Conservation (phyloP, 1,284 basidiomycete species). For the Sporisorium exsertum region DNA sequence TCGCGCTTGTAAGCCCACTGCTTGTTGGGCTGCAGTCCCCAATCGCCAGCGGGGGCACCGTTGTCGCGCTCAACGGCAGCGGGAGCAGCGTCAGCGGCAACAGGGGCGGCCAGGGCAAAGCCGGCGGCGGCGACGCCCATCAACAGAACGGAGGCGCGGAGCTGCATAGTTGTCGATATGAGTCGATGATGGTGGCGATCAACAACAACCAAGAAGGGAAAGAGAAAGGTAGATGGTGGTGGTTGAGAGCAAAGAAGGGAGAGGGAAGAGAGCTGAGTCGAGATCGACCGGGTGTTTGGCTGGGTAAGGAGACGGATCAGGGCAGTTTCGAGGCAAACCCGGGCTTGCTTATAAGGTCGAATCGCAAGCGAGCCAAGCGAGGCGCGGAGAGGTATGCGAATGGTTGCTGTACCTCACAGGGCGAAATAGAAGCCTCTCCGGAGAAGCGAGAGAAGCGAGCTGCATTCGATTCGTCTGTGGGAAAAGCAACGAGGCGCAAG, state of each 20-base stretch:
- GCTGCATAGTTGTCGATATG: slow-evolving; percentile 26
- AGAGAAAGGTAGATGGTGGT: slow-evolving; percentile 6
- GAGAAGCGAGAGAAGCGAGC: slow-evolving; percentile 44
- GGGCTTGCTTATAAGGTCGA: slow-evolving; percentile 4
- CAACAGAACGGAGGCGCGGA: slow-evolving; percentile 37
- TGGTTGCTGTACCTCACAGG: slow-evolving; percentile 22
- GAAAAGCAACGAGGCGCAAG: neutral
- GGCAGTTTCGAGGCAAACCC: neutral
- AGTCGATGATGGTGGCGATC: neutral
- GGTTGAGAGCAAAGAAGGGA: slow-evolving; percentile 10
- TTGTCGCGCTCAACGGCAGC: slow-evolving; percentile 39
- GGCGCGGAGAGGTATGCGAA: neutral
- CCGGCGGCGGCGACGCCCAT: slow-evolving; percentile 38
- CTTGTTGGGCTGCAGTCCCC: slow-evolving; percentile 14
- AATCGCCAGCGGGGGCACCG: slow-evolving; percentile 30
- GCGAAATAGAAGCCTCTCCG: slow-evolving; percentile 17
- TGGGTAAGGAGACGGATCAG: slow-evolving; percentile 1
- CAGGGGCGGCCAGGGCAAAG: slow-evolving; percentile 37
- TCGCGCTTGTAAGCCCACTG: slow-evolving; percentile 31
- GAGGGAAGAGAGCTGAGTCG: neutral
- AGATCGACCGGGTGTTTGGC: neutral
- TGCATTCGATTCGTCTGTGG: slow-evolving; percentile 18
- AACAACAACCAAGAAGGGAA: neutral
- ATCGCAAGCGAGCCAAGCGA: neutral
- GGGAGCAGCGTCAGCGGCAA: slow-evolving; percentile 9